Base-by-base conservation (phyloP, 192 early-diverging fungal species). In the Coemansia sp. region DNA sequence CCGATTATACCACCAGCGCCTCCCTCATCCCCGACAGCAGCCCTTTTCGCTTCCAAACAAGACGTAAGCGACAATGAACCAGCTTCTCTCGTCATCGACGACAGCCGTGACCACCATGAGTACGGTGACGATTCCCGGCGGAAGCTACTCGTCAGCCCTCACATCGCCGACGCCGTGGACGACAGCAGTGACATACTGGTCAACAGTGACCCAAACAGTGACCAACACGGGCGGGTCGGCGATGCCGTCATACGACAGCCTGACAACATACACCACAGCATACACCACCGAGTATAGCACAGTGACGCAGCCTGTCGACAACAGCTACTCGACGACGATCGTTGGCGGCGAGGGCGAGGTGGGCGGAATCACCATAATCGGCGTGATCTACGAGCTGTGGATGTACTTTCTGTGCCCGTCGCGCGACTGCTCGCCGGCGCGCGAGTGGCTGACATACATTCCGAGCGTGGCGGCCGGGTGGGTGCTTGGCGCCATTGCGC, bases 391-490 rank as follows among this genome's bases (percentile, higher is more conserved):
- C 69, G 65, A 81, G 44, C 52, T 75, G 24, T 81, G 78, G 78
- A 81, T 81, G 78, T 81, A 67, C 67, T 69, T 81, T 33, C 43
- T 81, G 78, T 81, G 78, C 5, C 78, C 78, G 18, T 81, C 78
- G 15, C 58, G 44, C 18, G 62, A 74, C 44, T 81, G 78, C 69
- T 69, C 73, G 60, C 66, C 73, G 53, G 71, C 67, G 69, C 78
- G 78, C 69, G 78, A 81, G 55, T 81, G 78, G 78, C 78, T 81
- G 30, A 81, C 78, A n/a, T 81, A 75, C 43, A 81, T 81, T 26
- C 80, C 80, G 30, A 83, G 69, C 46, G 66, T 74, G 4, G 71
- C 71, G 0, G 80, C 75, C 18, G 80, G 80, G 5, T 83, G 80
- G 80, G 68, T 74, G 8, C 59, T 83, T 26, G 80, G 80, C 34